Conservation (phyloP, 768 basidiomycete species). For the Phylloporus sp. region DNA sequence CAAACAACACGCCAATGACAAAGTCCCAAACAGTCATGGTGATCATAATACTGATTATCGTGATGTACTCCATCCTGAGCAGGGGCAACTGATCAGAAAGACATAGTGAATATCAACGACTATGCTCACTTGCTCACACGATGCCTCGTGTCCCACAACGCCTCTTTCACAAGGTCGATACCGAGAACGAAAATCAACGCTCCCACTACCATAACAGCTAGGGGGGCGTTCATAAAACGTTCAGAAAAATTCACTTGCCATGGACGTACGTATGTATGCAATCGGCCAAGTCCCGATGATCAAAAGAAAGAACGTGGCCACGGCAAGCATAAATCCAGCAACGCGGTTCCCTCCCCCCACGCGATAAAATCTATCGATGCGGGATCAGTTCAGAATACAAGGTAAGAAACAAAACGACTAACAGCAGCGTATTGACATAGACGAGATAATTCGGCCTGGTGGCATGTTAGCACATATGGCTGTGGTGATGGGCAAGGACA, state of each 20-base stretch:
- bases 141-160: constrained; percentile 91
- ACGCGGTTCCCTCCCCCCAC: constrained; percentile 85
- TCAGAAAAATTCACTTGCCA: neutral
- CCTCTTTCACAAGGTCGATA: constrained; percentile 91
- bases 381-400: neutral
- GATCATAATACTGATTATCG: constrained; percentile 81
- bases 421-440: constrained; percentile 84
- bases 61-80: constrained; percentile 70
- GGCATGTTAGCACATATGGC: constrained; percentile 5
- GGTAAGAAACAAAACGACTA: constrained; percentile 18
- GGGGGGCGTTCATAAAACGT: neutral
- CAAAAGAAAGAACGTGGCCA: constrained; percentile 66
- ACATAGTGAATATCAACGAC: neutral
- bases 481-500: constrained; percentile 21
- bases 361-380: constrained; percentile 68
- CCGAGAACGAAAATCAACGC: constrained; percentile 93
- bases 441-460: constrained; percentile 79
- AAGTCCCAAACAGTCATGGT: constrained; percentile 96
- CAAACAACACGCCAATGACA: constrained; percentile 88
- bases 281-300: constrained; percentile 86
- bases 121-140: constrained; percentile 68
- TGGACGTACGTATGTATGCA: constrained; percentile 78
- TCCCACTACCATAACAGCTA: constrained; percentile 88
- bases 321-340: constrained; percentile 81
- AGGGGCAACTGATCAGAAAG: constrained; percentile 5